phyloP scores from a whole-genome alignment of 257 asterid species.

The Solanum tarapatanum region DNA sequence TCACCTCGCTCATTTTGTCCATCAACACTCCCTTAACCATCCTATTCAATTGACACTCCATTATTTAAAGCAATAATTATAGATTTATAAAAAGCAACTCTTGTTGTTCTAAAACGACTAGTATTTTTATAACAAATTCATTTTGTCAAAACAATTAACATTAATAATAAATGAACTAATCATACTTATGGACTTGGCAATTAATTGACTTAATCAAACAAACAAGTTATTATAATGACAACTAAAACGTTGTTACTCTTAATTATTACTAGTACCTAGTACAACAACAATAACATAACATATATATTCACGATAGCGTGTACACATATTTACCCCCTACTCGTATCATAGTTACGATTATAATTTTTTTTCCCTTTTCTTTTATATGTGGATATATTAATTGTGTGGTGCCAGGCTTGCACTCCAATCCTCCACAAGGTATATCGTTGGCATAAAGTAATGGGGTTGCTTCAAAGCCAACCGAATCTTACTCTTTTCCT shows the following conservation, averaged over 20 bases:
- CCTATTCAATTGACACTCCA: background rate
- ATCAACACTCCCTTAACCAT: background rate
- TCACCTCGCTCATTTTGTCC: background rate
- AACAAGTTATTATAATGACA: background rate
- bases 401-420: conserved; percentile 95
- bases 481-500: conserved; percentile 51
- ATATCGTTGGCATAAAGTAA: conserved; percentile 63
- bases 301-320: background rate
- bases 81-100: background rate
- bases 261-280: background rate
- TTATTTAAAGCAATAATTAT: background rate
- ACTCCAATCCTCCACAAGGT: conserved; percentile 82
- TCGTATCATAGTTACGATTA: background rate
- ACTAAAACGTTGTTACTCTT: background rate
- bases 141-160: background rate
- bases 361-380: background rate
- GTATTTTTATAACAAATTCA: background rate
- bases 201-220: background rate
- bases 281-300: background rate
- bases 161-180: background rate
- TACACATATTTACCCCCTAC: background rate
- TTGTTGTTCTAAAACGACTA: background rate
- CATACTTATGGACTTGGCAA: background rate
- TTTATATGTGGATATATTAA: background rate
- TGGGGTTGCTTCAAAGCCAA: conserved; percentile 89